These are phyloP conservation scores for Purshia tridentata DNA, from an alignment of 306 rosid genomes.

Conservation along the genomic window DNA sequence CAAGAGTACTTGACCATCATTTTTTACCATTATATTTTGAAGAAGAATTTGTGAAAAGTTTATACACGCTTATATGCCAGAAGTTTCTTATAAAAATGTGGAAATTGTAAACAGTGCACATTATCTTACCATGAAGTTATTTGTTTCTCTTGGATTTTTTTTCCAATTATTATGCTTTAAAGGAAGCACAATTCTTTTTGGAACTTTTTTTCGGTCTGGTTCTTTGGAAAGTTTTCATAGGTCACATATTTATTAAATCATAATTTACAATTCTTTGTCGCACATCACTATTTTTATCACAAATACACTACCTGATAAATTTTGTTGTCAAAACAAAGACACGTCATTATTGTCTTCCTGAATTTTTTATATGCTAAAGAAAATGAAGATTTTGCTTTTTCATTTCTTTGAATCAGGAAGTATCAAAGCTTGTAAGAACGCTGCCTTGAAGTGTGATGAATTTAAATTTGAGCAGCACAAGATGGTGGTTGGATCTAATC, in stretches of 20 bases:
- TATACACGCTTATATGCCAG: not conserved
- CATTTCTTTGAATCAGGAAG: conserved; percentile 47
- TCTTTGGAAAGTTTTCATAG: not conserved
- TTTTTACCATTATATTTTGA: not conserved
- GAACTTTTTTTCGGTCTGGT: not conserved
- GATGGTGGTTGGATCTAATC: conserved; percentile 50
- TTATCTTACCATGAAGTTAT: not conserved
- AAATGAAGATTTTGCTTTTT: not conserved
- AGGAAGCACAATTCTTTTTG: not conserved
- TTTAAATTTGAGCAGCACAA: conserved; percentile 72
- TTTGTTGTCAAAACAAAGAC: not conserved
- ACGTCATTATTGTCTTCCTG: not conserved
- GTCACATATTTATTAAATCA: not conserved
- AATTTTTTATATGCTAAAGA: not conserved
- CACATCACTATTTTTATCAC: not conserved
- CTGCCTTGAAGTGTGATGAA: conserved; percentile 67
- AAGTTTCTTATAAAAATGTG: not conserved
- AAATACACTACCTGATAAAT: not conserved
- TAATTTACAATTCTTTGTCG: not conserved
- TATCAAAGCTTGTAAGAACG: conserved; percentile 58
- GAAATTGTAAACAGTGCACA: not conserved
- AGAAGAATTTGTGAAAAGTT: not conserved
- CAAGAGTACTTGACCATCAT: not conserved
- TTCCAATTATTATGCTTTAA: not conserved
- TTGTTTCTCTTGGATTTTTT: not conserved